Evolutionary conservation across 768 basidiomycete genomes (phyloP), one percentile per base, ranked within the genome.

Genomic region (Trametopsis cervina): DNA sequence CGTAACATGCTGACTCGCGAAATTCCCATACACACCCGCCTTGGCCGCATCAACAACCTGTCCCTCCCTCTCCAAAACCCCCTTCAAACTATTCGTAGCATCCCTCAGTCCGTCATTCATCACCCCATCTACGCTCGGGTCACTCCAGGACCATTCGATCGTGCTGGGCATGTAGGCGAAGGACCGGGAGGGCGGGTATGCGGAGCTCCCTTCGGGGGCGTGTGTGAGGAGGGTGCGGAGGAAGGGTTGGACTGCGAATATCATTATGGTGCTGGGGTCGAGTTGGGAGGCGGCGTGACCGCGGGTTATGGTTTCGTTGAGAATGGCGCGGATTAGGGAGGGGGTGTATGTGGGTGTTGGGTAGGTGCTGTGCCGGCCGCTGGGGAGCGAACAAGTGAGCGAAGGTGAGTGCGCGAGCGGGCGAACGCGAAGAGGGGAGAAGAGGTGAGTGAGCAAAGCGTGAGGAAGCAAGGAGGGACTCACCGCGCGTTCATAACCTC

Each of bases 1-100:
- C 3, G n/a, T 10, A 10, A 78, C 80, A 43, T 72, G 72, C 33
- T 54, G 62, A 5, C 76, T 63, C 4, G 81, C 81, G 52, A 83
- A 83, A 59, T 86, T 85, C 18, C 69, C 67, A 57, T 86, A 85
- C 42, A 39, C 38, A 21, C 72, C 51, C 3, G 73, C 56, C n/a
- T n/a, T n/a, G n/a, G n/a, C n/a, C 2, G 68, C 70, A 15, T 63
- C 57, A 9, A 51, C 55, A n/a, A 68, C 44, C 63, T 75, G 71
- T 6, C 74, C 74, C 41, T 72, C 61, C n/a, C 57, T 56, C 4
- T 66, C 54, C 2, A 69, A 70, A 12, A 70, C 65, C 22, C 63
- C 53, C n/a, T 55, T 62, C 37, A 83, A 65, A 11, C 63, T 63
- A 1, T 56, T 63, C 1, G 69, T 64, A 45, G 69, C 74, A 23